Conservation (phyloP, 305 asterid species). For the Plantago coronopus region DNA sequence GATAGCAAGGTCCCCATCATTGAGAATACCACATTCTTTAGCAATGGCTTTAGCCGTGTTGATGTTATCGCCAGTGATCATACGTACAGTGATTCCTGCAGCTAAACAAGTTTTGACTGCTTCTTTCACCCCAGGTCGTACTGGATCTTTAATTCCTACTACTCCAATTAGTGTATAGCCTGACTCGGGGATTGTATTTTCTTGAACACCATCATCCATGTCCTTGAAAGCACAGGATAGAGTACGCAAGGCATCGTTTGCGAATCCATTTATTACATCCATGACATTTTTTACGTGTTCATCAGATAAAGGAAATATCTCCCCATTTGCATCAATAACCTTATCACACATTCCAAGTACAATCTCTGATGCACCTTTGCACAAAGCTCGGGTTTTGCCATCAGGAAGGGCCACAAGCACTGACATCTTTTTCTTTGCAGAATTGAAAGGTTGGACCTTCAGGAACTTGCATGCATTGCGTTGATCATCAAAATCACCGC, state of each 20-base stretch:
- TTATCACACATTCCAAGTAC: constrained; percentile 61
- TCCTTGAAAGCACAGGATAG: constrained; percentile 88
- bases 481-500: constrained; percentile 72
- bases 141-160: constrained; percentile 93
- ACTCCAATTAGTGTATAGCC: constrained; percentile 80
- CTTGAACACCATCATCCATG: constrained; percentile 33
- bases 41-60: constrained; percentile 95
- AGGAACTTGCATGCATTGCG: constrained; percentile 47
- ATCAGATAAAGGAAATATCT: constrained; percentile 49
- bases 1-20: constrained; percentile 61
- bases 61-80: constrained; percentile 94
- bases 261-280: constrained; percentile 63
- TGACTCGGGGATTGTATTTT: constrained; percentile 47
- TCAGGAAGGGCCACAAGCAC: constrained; percentile 66
- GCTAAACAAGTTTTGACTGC: constrained; percentile 77
- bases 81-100: constrained; percentile 91
- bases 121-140: constrained; percentile 85
- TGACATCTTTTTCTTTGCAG: constrained; percentile 89
- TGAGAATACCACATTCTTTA: constrained; percentile 85
- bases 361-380: constrained; percentile 98
- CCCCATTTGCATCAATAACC: constrained; percentile 55
- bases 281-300: constrained; percentile 39
- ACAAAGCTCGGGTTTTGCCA: constrained; percentile 65
- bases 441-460: constrained; percentile 88
- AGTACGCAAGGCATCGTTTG: constrained; percentile 79